These are phyloP conservation scores for Kazachstania kunashirensis DNA, from an alignment of 805 yeast genomes.

Conservation along the genomic window DNA sequence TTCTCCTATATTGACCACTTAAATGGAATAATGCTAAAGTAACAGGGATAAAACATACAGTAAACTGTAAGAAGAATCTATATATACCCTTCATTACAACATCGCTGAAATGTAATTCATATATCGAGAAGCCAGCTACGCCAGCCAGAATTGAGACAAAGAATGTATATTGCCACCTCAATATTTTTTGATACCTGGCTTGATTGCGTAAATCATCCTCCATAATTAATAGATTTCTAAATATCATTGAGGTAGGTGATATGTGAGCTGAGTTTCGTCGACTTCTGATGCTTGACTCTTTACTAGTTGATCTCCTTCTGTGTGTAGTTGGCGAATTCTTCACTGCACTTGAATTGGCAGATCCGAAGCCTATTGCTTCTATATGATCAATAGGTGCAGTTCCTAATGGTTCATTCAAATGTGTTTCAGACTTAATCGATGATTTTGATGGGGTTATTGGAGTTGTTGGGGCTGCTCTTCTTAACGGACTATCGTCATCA, in stretches of 20 bases:
- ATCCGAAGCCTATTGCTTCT: background rate
- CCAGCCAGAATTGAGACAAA: conserved; percentile 36
- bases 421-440: background rate
- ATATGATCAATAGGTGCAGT: background rate
- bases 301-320: conserved; percentile 21
- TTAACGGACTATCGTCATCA: background rate
- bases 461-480: background rate
- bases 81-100: conserved; percentile 32
- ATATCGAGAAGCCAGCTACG: conserved; percentile 32
- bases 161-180: conserved; percentile 40
- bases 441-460: conserved; percentile 2
- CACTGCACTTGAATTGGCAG: background rate
- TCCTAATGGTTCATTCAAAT: background rate
- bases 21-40: conserved; percentile 70
- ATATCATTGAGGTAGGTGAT: conserved; percentile 59
- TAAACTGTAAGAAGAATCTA: conserved; percentile 22
- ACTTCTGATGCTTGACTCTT: conserved; percentile 24
- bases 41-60: conserved; percentile 32
- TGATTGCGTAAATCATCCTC: conserved; percentile 84
- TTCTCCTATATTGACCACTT: conserved; percentile 82
- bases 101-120: conserved; percentile 28
- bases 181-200: conserved; percentile 55
- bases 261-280: conserved; percentile 22
- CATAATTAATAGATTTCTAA: conserved; percentile 68
- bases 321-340: background rate